Conservation (phyloP, 2,329 filamentous ascomycete species). For the Neurospora crassa region DNA sequence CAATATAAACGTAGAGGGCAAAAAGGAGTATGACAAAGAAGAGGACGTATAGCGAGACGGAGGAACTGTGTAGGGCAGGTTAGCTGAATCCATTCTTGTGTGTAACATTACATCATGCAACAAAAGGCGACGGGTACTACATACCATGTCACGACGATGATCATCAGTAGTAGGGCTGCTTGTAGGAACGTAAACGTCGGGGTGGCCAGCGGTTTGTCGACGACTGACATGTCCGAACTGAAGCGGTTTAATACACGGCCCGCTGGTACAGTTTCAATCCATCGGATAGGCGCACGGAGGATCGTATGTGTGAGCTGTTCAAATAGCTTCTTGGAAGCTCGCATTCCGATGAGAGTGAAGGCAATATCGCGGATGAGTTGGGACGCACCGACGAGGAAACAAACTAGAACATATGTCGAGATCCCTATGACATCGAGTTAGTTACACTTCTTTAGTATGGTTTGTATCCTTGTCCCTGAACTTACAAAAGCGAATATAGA, state of each 20-base stretch:
- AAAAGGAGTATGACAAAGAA: slow-evolving; percentile 27
- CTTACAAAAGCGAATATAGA: neutral
- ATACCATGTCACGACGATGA: slow-evolving; percentile 28
- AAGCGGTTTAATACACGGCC: slow-evolving; percentile 35
- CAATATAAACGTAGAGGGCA: slow-evolving; percentile 24
- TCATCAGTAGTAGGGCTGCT: slow-evolving; percentile 22
- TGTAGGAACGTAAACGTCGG: slow-evolving; percentile 22
- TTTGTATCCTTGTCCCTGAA: neutral
- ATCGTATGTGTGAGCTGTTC: slow-evolving; percentile 26
- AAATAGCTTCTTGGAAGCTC: slow-evolving; percentile 23
- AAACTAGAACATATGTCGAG: slow-evolving; percentile 21
- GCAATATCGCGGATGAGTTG: slow-evolving; percentile 18
- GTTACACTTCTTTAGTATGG: neutral
- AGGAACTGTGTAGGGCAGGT: slow-evolving; percentile 14
- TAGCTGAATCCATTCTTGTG: neutral
- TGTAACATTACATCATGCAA: neutral
- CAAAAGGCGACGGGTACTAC: neutral
- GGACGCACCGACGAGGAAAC: slow-evolving; percentile 16
- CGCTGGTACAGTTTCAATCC: slow-evolving; percentile 30
- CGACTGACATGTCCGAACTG: slow-evolving; percentile 28
- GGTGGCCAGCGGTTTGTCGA: slow-evolving; percentile 26
- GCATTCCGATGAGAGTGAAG: slow-evolving; percentile 23
- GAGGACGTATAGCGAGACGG: slow-evolving; percentile 27
- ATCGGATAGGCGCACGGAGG: slow-evolving; percentile 29
- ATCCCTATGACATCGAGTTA: slow-evolving; percentile 15